These are phyloP conservation scores for Parsonsia alboflavescens DNA, from an alignment of 257 asterid genomes.

Conservation along the genomic window DNA sequence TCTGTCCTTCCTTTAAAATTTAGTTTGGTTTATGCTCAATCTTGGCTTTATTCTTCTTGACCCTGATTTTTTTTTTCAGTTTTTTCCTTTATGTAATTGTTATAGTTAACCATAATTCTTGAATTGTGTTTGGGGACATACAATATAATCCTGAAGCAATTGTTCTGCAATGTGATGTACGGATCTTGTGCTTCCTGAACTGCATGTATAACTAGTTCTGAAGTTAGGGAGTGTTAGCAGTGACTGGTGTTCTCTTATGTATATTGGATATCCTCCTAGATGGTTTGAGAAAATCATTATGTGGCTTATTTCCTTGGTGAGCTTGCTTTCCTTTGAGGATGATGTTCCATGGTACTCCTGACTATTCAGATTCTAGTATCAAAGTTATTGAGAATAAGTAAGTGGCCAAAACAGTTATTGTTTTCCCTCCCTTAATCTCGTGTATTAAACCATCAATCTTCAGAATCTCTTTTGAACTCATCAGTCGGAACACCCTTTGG, in stretches of 20 bases:
- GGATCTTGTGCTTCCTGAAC: not conserved
- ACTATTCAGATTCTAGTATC: not conserved
- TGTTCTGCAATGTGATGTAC: not conserved
- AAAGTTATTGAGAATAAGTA: not conserved
- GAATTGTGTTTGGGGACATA: too few relatives aligned
- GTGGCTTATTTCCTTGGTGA: not conserved
- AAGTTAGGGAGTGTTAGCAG: not conserved
- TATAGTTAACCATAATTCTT: not conserved
- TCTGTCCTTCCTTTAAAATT: not conserved
- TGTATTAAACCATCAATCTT: not conserved
- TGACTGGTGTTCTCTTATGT: not conserved
- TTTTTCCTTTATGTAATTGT: not conserved
- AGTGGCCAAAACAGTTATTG: not conserved
- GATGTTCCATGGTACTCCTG: not conserved
- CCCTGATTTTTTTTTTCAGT: not conserved
- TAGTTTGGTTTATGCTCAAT: not conserved
- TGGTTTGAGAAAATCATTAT: not conserved
- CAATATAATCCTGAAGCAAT: not conserved
- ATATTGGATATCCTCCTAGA: not conserved
- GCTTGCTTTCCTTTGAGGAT: not conserved
- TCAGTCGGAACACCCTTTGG: not conserved
- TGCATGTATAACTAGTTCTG: not conserved
- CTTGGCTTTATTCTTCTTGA: not conserved
- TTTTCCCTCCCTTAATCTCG: not conserved
- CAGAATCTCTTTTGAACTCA: not conserved